These are phyloP conservation scores for Liquidambar formosana DNA, from an alignment of 164 flowering plant genomes.

Conservation along the genomic window DNA sequence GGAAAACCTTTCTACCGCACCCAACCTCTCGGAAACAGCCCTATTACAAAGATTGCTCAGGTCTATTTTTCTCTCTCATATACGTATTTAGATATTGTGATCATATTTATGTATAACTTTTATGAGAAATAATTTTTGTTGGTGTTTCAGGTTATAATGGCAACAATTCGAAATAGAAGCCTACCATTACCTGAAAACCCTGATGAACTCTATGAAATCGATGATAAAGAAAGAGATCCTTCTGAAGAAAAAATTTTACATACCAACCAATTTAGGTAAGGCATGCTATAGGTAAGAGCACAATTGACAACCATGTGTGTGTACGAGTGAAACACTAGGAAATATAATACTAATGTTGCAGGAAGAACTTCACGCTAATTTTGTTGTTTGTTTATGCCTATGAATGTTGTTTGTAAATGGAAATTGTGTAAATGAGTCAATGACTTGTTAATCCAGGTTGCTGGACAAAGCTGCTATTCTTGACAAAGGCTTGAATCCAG, in stretches of 20 bases:
- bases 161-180: constrained; percentile 42
- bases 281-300: no score
- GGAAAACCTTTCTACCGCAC: constrained; percentile 56
- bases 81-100: no score
- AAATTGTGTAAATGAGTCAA: background rate
- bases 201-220: constrained; percentile 45
- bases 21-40: constrained; percentile 44
- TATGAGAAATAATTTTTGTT: no score
- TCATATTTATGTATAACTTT: no score
- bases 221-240: constrained; percentile 26
- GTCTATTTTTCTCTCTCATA: constrained; percentile 31
- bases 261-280: constrained; percentile 56
- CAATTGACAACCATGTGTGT: no score
- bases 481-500: constrained; percentile 9
- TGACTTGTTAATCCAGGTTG: constrained; percentile 32
- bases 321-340: no score
- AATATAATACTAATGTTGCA: no score
- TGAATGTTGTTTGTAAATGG: no score
- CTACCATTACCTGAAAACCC: constrained; percentile 38
- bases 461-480: constrained; percentile 67
- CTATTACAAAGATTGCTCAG: constrained; percentile 48
- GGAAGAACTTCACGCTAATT: no score
- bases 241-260: constrained; percentile 34
- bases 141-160: constrained; percentile 47
- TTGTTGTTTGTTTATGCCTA: no score